These are phyloP conservation scores for Colletotrichum filicis DNA, from an alignment of 2,329 filamentous ascomycete genomes.

Conservation along the genomic window DNA sequence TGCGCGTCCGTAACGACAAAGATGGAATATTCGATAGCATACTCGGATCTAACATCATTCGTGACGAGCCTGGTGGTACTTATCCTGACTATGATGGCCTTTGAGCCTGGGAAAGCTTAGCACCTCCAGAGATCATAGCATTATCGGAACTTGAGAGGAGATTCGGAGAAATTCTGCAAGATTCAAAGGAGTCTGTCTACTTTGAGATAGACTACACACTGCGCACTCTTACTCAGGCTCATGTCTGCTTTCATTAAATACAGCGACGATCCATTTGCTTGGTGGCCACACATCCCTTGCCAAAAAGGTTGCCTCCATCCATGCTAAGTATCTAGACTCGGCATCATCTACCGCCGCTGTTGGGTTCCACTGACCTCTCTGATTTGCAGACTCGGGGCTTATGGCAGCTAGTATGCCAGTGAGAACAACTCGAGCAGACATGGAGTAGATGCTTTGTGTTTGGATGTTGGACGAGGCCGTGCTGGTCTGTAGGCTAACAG, in stretches of 20 bases:
- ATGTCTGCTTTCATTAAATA: neutral
- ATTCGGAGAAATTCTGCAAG: no score
- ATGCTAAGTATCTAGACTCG: neutral
- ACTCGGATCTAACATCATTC: neutral
- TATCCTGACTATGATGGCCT: slow-evolving; percentile 6
- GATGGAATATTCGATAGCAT: slow-evolving; percentile 10
- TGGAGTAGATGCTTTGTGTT: neutral
- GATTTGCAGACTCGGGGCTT: no score
- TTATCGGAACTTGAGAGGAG: no score
- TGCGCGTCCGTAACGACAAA: neutral
- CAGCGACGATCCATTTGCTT: slow-evolving; percentile 2
- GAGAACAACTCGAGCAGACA: neutral
- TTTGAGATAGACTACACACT: no score
- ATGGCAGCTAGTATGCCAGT: neutral
- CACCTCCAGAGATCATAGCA: no score
- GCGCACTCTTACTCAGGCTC: no score
- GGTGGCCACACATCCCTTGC: neutral
- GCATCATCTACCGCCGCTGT: neutral
- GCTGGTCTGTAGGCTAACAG: neutral
- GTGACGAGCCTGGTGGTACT: slow-evolving; percentile 4
- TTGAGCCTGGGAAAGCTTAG: neutral
- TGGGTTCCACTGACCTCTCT: no score
- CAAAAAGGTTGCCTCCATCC: neutral
- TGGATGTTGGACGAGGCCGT: neutral
- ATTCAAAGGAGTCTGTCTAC: no score